These are phyloP conservation scores for Eimeria necatrix DNA, from an alignment of 169 alveolate genomes.

Conservation along the genomic window DNA sequence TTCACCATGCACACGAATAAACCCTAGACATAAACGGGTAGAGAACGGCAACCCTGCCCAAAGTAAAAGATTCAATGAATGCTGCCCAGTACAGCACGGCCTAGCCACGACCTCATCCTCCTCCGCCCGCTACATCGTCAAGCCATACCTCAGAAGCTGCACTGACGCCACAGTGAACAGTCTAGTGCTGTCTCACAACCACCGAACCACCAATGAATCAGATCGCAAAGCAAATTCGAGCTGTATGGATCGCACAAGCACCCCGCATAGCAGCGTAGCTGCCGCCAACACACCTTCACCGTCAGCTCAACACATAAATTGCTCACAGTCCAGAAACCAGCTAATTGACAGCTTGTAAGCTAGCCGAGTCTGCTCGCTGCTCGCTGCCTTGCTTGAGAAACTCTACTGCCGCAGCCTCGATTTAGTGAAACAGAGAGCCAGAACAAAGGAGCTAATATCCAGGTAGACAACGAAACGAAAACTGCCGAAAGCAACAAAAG, in stretches of 20 bases:
- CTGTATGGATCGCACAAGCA: conserved; percentile 17
- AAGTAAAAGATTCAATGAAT: not conserved
- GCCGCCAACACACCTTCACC: not conserved
- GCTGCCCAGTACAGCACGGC: conserved; percentile 27
- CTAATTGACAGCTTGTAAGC: not conserved
- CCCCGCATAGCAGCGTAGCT: conserved; percentile 28
- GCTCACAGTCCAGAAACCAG: conserved; percentile 37
- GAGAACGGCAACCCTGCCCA: conserved; percentile 36
- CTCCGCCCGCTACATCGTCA: conserved; percentile 17
- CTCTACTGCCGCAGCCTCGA: not conserved
- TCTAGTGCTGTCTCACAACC: conserved; percentile 21
- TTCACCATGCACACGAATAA: not conserved
- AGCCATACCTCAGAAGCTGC: not conserved
- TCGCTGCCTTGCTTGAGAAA: conserved; percentile 13
- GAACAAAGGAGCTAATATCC: not conserved
- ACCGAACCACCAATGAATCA: conserved; percentile 19
- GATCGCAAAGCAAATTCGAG: conserved; percentile 49
- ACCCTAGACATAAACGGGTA: not conserved
- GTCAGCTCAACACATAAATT: not conserved
- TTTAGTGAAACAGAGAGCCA: not conserved
- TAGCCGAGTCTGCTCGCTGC: not conserved
- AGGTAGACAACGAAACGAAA: conserved; percentile 16
- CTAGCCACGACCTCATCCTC: conserved; percentile 32
- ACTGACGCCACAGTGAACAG: not conserved
- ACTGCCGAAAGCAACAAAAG: conserved; percentile 68